A percentile compares a stretch with the other conserved stretches of the same genome.
Evolutionary conservation across 202 grass and related monocot species (phyloP).

Genomic region (Bolboschoenoplectus hybrid): DNA sequence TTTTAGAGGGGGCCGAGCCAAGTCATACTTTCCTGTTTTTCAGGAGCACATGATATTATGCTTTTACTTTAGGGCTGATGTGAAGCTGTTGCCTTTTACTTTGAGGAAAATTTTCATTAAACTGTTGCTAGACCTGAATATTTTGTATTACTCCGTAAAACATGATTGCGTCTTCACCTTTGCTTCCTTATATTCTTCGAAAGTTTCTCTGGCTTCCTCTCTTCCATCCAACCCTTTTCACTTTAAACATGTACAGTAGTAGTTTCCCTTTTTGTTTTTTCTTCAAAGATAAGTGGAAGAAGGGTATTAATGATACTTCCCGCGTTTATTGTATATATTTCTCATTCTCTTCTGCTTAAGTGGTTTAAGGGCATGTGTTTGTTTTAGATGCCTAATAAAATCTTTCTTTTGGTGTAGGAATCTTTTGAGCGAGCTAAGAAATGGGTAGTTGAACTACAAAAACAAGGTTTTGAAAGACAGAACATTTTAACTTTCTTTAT

Average conservation of each 20-base stretch:
- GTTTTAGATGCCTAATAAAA: background rate
- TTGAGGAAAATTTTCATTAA: background rate
- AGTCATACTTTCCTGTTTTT: background rate
- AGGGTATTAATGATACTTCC: background rate
- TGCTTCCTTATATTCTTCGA: background rate
- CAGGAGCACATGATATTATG: background rate
- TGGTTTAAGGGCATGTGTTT: background rate
- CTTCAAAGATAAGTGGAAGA: background rate
- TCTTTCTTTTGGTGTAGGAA: slow-evolving; percentile 35
- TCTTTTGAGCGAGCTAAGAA: slow-evolving; percentile 52
- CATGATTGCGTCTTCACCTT: background rate
- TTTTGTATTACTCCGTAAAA: background rate
- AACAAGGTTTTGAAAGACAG: slow-evolving; percentile 39
- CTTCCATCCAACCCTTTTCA: background rate
- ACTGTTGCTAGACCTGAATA: background rate
- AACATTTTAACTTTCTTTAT: background rate
- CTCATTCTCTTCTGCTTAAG: background rate
- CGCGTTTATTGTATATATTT: background rate
- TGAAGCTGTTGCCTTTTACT: slow-evolving; percentile 21
- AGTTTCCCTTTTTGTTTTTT: background rate
- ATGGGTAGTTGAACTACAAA: slow-evolving; percentile 48
- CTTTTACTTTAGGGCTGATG: background rate
- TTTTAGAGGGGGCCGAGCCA: background rate
- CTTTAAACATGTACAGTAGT: background rate
- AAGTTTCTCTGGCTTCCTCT: background rate